These are phyloP conservation scores for Inga oerstediana DNA, from an alignment of 306 rosid species.

Conservation along the genomic window DNA sequence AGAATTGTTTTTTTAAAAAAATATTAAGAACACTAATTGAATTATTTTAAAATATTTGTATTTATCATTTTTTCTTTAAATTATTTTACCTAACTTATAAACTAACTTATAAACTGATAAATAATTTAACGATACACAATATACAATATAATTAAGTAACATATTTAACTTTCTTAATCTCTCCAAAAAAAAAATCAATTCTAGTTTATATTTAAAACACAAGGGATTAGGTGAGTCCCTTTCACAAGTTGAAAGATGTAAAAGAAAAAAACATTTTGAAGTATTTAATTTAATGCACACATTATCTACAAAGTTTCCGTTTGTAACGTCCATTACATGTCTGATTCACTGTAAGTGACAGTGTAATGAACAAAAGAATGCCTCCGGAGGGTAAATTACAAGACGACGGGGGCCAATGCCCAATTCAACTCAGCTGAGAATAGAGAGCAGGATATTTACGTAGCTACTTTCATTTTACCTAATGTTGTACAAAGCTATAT, in stretches of 20 bases:
- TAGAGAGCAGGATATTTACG: background rate
- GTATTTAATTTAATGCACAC: background rate
- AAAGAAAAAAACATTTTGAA: background rate
- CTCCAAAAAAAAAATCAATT: no score
- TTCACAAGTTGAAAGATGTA: no score
- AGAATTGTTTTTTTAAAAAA: no score
- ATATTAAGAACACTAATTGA: no score
- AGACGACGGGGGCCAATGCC: background rate
- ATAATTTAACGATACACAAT: no score
- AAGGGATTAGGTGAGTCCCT: no score
- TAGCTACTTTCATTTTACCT: background rate
- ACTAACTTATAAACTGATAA: no score
- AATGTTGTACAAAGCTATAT: background rate
- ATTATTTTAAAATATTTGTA: no score
- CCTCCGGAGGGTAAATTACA: background rate
- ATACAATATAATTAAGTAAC: no score
- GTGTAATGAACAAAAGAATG: background rate
- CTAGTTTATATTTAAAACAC: accelerated
- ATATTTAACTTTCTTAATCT: no score
- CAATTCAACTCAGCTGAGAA: background rate
- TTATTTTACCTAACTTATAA: no score
- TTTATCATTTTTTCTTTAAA: no score
- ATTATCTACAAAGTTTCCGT: background rate
- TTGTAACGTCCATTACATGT: background rate
- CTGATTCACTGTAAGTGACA: background rate